Evolutionary conservation across 805 yeast genomes (phyloP).

Genomic region (Candida andamanensis): DNA sequence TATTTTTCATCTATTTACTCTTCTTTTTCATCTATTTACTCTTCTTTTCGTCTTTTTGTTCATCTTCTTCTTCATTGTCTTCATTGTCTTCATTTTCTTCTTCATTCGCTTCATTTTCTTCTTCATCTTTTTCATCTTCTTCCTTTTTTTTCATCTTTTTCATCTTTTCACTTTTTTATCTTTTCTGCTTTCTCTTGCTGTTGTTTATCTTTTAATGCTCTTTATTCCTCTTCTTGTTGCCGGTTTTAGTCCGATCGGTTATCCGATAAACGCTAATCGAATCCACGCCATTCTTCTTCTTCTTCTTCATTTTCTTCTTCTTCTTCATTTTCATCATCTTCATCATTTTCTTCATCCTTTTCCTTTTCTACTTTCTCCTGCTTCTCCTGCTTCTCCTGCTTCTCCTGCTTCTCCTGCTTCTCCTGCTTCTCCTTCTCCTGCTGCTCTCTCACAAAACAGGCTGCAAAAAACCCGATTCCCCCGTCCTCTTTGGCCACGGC

Average conservation of each 20-base stretch:
- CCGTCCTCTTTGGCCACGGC: slow-evolving; percentile 86
- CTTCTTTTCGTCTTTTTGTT: slow-evolving; percentile 4
- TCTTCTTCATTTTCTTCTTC: too few relatives aligned
- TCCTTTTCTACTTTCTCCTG: too few relatives aligned
- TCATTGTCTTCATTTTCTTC: slow-evolving; percentile 1
- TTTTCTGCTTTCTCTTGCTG: not conserved
- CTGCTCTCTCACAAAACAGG: slow-evolving; percentile 72
- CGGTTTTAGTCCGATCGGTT: not conserved
- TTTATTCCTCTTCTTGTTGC: not conserved
- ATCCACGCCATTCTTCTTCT: too few relatives aligned
- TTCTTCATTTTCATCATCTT: not conserved
- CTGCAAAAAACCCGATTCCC: slow-evolving; percentile 98
- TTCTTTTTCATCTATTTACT: too few relatives aligned
- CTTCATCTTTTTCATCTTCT: slow-evolving; percentile 1
- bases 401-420: too few relatives aligned
- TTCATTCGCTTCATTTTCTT: not conserved
- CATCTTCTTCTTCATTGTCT: slow-evolving; percentile 2
- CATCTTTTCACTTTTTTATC: slow-evolving; percentile 1
- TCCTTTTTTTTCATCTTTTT: slow-evolving; percentile 1
- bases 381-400: too few relatives aligned
- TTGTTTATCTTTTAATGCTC: not conserved
- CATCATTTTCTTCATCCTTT: not conserved
- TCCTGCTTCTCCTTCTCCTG: too few relatives aligned
- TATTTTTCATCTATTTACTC: too few relatives aligned
- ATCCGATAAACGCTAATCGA: too few relatives aligned